Conservation (phyloP, 257 asterid genomes). For the Cruciata laevipes region DNA sequence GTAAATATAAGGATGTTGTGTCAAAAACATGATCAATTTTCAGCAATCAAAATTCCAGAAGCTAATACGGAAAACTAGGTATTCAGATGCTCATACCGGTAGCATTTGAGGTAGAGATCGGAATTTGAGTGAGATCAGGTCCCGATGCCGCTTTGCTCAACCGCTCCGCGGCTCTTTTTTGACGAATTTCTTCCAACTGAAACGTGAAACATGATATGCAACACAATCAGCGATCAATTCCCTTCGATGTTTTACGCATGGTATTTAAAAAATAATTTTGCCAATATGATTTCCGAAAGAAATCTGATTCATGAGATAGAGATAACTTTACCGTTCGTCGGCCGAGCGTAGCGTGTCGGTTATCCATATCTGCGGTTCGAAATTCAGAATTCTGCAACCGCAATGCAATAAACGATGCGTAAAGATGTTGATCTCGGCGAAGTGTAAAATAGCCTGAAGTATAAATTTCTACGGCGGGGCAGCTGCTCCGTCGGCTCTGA, state of each 20-base stretch:
- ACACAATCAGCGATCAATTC: background rate
- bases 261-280: background rate
- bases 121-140: slow-evolving; percentile 58
- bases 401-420: background rate
- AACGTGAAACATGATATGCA: background rate
- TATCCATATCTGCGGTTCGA: slow-evolving; percentile 33
- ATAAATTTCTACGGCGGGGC: slow-evolving; percentile 4
- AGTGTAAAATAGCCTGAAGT: background rate
- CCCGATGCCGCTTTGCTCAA: slow-evolving; percentile 71
- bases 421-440: background rate
- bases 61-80: background rate
- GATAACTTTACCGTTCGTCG: slow-evolving; percentile 70
- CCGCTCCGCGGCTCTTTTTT: slow-evolving; percentile 87
- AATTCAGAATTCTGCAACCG: background rate
- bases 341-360: slow-evolving; percentile 85
- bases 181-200: slow-evolving; percentile 96
- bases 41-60: background rate
- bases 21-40: background rate
- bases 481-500: background rate
- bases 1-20: background rate
- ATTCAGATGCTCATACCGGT: slow-evolving; percentile 23
- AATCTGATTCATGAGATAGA: background rate
- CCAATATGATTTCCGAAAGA: background rate
- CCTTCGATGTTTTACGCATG: background rate
- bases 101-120: slow-evolving; percentile 22